Base-by-base conservation (phyloP, 768 basidiomycete genomes). In the Rhodocollybia butyracea region DNA sequence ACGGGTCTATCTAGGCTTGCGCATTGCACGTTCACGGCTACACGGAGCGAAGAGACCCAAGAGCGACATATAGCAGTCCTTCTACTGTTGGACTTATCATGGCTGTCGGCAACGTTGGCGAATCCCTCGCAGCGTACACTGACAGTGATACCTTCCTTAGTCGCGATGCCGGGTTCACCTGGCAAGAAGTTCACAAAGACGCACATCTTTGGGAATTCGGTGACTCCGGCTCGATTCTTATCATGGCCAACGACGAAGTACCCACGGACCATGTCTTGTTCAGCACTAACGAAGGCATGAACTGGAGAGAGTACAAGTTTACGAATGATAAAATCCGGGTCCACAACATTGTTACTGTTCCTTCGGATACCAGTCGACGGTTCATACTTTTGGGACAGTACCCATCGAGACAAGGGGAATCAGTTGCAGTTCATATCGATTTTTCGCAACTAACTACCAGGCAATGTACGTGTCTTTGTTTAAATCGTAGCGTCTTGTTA, bases 181-280 rank as follows among this genome's bases (percentile, higher is more conserved):
- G 97, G 97, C 85, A 97, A 67, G 97, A 99, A 72, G 88, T 99
- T 0, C 94, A 94, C 76, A 99, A 99, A 68, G 95, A 96, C 61
- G 96, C 97, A 0, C 90, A 98, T 66, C 78, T 98, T 36, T 99
- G 93, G 94, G 94, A 95, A 67, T 98, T 96, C 63, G 96, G 96
- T 27, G 97, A 98, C 72, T 96, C 92, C 0, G 97, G 97, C 4
- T 94, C 95, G 1, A 78, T 99, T 55, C 78, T 98, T 32, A 76
- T 99, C 61, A 88, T 99, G 74, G 93, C 85, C 41, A 98, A 98
- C 69, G 97, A 99, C 68, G 96, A 98, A 67, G 88, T 88, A 56
- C 83, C 94, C 0, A 95, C 91, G 2, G 90, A 97, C 63, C 87
- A 89, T 58, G 80, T 98, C 41, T 68, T 95, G 59, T 98, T 86